These are phyloP conservation scores for Lasiodiplodia theobromae DNA, from an alignment of 2,329 filamentous ascomycete species.

Conservation along the genomic window DNA sequence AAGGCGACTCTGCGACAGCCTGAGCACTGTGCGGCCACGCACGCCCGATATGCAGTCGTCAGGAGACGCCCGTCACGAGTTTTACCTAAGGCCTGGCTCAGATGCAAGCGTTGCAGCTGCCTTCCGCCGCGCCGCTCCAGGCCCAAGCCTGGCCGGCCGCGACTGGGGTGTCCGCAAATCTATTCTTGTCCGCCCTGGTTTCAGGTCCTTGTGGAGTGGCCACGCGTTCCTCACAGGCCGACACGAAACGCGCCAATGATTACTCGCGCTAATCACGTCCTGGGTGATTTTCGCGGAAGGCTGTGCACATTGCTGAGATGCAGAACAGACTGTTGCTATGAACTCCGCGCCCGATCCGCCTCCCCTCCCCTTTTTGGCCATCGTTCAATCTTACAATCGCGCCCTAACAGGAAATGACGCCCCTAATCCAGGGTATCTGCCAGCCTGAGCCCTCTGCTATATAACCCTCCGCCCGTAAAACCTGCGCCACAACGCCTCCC, in stretches of 20 bases:
- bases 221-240: conserved; percentile 21
- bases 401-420: conserved; percentile 11
- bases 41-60: conserved; percentile 23
- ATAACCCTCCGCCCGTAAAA: background rate
- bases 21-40: conserved; percentile 23
- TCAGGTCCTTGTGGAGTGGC: conserved; percentile 24
- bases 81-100: conserved; percentile 13
- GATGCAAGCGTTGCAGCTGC: conserved; percentile 10
- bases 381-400: conserved; percentile 18
- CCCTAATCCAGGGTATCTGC: conserved; percentile 25
- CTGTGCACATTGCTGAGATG: conserved; percentile 20
- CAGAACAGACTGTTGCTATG: background rate
- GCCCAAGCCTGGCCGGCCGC: conserved; percentile 18
- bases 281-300: conserved; percentile 25
- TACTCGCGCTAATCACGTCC: conserved; percentile 27
- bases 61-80: conserved; percentile 22
- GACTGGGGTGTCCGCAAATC: conserved; percentile 22
- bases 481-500: conserved; percentile 21
- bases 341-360: conserved; percentile 12
- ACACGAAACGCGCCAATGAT: conserved; percentile 24
- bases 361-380: conserved; percentile 22
- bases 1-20: conserved; percentile 20
- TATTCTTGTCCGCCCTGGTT: conserved; percentile 15
- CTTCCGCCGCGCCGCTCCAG: conserved; percentile 8
- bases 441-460: conserved; percentile 18